A percentile compares a stretch with the other conserved stretches of the same genome.
Conservation (phyloP, 192 early-diverging fungal species). For the Entomortierella beljakovae region DNA sequence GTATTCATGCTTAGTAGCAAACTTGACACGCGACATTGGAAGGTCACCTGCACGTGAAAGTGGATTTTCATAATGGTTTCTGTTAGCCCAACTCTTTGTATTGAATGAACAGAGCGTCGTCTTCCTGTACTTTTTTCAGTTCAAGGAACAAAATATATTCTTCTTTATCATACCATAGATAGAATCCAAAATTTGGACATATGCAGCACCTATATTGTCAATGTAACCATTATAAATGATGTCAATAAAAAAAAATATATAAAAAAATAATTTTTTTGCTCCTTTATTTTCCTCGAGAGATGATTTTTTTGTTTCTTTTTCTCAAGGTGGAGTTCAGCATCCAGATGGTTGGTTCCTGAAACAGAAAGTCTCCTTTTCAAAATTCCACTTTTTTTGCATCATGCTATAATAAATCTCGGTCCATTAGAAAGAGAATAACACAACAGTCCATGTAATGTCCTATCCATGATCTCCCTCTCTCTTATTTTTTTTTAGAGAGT, state of each 20-base stretch:
- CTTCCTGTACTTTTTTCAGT: neutral
- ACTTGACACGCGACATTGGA: constrained; percentile 92
- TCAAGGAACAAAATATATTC: neutral
- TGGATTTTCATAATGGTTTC: neutral
- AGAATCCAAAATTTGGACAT: constrained; percentile 79
- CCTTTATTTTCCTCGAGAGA: neutral
- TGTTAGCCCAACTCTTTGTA: neutral
- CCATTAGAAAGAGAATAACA: no score
- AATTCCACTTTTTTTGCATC: no score
- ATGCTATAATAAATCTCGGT: no score
- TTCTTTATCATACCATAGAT: constrained; percentile 65
- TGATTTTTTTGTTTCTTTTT: neutral
- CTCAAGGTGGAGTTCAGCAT: no score
- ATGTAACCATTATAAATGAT: neutral
- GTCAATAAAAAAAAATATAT: neutral
- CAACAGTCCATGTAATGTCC: no score
- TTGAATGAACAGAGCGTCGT: no score
- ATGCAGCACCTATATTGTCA: constrained; percentile 65
- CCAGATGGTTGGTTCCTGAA: no score
- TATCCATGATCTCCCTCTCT: no score
- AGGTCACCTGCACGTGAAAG: constrained; percentile 71
- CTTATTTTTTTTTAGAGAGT: neutral
- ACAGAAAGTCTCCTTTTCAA: no score
- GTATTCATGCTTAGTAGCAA: constrained; percentile 94
- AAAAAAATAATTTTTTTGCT: neutral